Conservation (phyloP, 2,329 filamentous ascomycete genomes). For the Parastagonospora nodorum region DNA sequence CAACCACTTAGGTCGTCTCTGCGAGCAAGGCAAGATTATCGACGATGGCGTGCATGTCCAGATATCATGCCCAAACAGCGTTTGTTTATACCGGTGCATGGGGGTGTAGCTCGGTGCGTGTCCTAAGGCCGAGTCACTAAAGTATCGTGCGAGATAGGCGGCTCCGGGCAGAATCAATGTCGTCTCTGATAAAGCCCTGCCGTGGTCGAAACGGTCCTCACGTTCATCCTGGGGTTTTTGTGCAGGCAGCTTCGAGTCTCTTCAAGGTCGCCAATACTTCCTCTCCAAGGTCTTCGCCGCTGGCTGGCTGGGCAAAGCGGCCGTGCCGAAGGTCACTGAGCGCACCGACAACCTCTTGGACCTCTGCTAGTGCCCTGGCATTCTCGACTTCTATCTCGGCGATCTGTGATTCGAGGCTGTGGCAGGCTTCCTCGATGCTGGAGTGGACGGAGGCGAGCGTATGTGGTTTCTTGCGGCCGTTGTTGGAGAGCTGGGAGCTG, state of each 20-base stretch:
- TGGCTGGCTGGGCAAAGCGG: slow-evolving; percentile 59
- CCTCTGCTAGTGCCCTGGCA: slow-evolving; percentile 61
- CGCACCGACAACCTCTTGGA: slow-evolving; percentile 70
- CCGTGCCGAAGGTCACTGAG: slow-evolving; percentile 86
- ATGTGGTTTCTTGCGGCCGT: slow-evolving; percentile 58
- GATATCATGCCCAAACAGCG: too few species aligned
- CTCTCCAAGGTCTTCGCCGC: slow-evolving; percentile 64
- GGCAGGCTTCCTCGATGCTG: slow-evolving; percentile 70
- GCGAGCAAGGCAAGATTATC: too few species aligned
- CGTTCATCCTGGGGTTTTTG: slow-evolving; percentile 25
- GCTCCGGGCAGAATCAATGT: too few species aligned
- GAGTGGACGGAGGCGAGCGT: slow-evolving; percentile 68
- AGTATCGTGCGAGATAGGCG: too few species aligned
- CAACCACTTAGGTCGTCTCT: too few species aligned
- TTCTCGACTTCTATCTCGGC: slow-evolving; percentile 69
- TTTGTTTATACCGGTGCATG: too few species aligned
- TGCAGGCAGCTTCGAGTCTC: slow-evolving; percentile 67
- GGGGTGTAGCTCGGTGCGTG: too few species aligned
- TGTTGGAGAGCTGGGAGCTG: slow-evolving; percentile 60
- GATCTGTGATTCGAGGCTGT: slow-evolving; percentile 71
- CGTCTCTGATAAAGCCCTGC: not conserved
- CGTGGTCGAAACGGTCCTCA: not conserved
- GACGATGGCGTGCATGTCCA: too few species aligned
- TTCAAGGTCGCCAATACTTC: slow-evolving; percentile 71
- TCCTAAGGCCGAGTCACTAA: too few species aligned